A percentile compares a stretch with the other conserved stretches of the same genome.
Conservation (phyloP, 768 basidiomycete species). For the Epithele typhae region DNA sequence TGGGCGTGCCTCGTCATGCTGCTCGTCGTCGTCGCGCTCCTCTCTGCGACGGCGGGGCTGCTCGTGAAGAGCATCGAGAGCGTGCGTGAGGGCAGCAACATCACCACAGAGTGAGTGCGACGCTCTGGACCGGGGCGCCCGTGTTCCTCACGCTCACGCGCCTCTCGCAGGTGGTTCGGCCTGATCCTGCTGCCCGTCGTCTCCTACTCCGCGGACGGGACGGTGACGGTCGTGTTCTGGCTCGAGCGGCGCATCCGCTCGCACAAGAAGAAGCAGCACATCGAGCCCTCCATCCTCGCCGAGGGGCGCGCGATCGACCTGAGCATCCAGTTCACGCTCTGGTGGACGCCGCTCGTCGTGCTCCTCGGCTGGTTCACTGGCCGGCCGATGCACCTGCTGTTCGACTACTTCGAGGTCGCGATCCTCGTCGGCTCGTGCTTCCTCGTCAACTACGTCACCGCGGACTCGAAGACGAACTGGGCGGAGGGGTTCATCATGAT, state of each 20-base stretch:
- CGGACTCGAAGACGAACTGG: not conserved
- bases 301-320: not conserved
- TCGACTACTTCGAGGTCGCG: not conserved
- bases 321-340: not conserved
- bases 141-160: not conserved
- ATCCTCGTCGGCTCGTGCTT: not conserved
- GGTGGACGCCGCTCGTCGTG: not conserved
- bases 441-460: not conserved
- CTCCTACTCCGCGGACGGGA: constrained; percentile 64
- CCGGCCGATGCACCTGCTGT: not conserved
- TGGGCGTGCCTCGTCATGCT: constrained; percentile 57
- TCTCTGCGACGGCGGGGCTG: constrained; percentile 63
- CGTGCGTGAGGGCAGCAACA: not conserved
- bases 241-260: not conserved
- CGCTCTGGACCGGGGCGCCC: not conserved
- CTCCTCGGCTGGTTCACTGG: not conserved
- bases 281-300: not conserved
- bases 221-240: constrained; percentile 38
- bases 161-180: constrained; percentile 47
- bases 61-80: constrained; percentile 1
- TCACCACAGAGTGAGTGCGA: not conserved
- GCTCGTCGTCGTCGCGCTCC: constrained; percentile 47
- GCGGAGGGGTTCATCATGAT: not conserved
- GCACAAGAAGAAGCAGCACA: not conserved
- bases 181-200: constrained; percentile 61